Conservation (phyloP, 208 protist genomes). For the Acanthamoeba triangularis region DNA sequence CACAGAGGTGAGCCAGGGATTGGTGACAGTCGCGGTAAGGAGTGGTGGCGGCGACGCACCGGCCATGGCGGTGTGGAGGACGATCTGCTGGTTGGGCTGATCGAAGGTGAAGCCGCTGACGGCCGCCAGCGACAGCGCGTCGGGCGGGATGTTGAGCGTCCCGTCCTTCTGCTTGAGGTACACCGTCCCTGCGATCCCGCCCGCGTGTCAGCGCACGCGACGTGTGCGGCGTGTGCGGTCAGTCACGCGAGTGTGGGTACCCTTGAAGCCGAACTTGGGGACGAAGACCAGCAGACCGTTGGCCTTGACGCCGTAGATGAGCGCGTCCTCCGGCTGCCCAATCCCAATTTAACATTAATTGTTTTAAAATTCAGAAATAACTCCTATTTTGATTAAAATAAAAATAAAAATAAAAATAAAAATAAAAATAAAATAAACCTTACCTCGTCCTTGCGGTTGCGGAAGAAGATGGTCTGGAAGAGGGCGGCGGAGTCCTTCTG, state of each 20-base stretch:
- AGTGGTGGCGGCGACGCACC: neutral
- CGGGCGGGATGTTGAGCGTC: neutral
- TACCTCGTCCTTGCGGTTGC: neutral
- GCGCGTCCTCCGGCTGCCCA: constrained; percentile 12
- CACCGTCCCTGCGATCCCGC: neutral
- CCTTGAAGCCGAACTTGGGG: constrained; percentile 71
- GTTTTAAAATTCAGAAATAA: too few species aligned
- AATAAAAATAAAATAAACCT: neutral
- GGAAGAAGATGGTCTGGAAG: constrained; percentile 84
- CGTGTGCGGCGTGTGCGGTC: neutral
- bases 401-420: neutral
- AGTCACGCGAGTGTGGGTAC: neutral
- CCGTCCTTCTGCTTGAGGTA: constrained; percentile 59
- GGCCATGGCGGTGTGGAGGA: neutral
- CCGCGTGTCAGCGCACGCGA: neutral
- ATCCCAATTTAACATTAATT: too few species aligned
- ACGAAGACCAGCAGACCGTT: constrained; percentile 60
- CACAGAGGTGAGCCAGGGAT: neutral
- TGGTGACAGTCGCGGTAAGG: neutral
- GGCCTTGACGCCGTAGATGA: constrained; percentile 57
- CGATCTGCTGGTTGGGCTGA: constrained; percentile 6
- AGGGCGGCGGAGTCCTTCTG: constrained; percentile 83
- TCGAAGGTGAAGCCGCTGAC: constrained; percentile 51
- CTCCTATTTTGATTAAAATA: neutral
- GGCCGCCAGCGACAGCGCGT: constrained; percentile 20